phyloP scores from a whole-genome alignment of 169 alveolate species.

The Nephromyces sp. region DNA sequence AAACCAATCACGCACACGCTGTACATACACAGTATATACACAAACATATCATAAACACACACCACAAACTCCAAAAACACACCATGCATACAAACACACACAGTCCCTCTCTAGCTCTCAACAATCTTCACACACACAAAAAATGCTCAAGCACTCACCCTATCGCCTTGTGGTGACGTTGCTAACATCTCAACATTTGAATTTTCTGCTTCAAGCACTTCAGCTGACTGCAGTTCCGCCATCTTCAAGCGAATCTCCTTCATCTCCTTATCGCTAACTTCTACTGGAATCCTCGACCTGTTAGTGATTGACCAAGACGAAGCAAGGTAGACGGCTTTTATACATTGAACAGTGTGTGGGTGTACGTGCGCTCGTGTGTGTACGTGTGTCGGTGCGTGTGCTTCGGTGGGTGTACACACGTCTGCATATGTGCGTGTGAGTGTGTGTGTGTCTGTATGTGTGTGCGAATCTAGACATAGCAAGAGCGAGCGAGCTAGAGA shows the following conservation, averaged over 20 bases:
- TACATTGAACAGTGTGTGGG: not conserved
- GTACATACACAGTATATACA: no score
- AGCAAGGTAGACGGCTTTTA: not conserved
- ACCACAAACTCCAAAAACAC: not conserved
- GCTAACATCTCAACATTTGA: not conserved
- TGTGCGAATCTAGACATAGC: conserved; percentile 11
- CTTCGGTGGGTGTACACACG: no score
- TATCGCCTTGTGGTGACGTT: not conserved
- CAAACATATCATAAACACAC: not conserved
- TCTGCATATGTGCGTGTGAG: not conserved
- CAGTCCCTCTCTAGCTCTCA: not conserved
- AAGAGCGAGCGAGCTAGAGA: no score
- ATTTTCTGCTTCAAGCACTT: conserved; percentile 17
- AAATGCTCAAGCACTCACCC: not conserved
- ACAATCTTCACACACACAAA: not conserved
- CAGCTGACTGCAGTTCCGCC: conserved; percentile 33
- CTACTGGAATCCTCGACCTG: conserved; percentile 25
- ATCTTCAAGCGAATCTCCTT: not conserved
- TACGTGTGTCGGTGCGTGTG: not conserved
- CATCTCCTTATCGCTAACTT: conserved; percentile 14
- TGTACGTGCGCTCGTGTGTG: not conserved
- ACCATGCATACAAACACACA: not conserved
- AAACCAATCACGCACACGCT: no score
- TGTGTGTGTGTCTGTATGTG: not conserved
- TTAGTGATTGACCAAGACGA: not conserved